Percentiles rank a stretch among this genome's conserved stretches.
phyloP scores from a whole-genome alignment of 352 stramenopile genomes.

The Thraustochytrium striatum region DNA sequence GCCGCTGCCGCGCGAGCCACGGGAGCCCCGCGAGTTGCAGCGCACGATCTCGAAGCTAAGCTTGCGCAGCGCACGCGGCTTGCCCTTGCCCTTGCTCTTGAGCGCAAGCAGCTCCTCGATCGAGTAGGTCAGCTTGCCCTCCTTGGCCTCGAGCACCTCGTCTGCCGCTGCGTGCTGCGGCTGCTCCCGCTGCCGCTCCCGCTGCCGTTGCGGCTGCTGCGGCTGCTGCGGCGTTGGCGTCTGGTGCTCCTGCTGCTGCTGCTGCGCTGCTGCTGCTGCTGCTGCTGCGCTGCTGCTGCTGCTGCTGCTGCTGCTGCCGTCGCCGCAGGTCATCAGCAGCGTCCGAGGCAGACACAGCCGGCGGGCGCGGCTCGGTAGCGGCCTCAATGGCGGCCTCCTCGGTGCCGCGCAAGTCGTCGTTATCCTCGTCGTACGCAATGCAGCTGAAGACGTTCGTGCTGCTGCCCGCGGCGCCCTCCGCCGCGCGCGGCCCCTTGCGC shows the following conservation, averaged over 20 bases:
- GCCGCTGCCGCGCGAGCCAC: not conserved
- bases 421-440: slow-evolving; percentile 44
- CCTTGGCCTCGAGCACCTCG: not conserved
- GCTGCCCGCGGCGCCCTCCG: too few species aligned
- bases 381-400: not conserved
- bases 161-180: not conserved
- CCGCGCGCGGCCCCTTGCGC: too few species aligned
- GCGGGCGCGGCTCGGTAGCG: not conserved
- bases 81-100: not conserved
- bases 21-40: not conserved
- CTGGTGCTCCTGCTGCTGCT: not conserved
- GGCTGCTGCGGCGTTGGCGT: not conserved
- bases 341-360: not conserved
- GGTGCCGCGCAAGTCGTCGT: not conserved
- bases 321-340: not conserved
- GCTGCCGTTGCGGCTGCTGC: not conserved
- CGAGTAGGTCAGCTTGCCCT: not conserved
- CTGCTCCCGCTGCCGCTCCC: not conserved
- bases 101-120: slow-evolving; percentile 1
- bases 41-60: not conserved
- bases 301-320: not conserved
- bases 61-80: not conserved
- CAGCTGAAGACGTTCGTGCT: slow-evolving; percentile 11
- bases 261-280: not conserved
- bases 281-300: not conserved